Evolutionary conservation across 352 stramenopile species (phyloP).

Genomic region (Pythium myriotylum): DNA sequence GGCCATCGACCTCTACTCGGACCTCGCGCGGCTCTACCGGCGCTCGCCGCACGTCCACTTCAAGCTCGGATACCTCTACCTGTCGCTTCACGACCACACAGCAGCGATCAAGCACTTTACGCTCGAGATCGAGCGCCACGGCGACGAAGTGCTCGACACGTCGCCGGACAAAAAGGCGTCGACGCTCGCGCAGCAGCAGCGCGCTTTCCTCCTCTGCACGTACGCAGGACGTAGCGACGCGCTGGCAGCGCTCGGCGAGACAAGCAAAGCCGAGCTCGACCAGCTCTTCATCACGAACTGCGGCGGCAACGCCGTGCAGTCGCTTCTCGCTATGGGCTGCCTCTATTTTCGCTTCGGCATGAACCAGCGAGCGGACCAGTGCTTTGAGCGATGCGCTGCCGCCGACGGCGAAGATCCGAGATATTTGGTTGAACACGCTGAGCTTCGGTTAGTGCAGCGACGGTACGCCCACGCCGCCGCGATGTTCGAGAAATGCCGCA

Average conservation of each 20-base stretch:
- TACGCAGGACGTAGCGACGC: conserved; percentile 47
- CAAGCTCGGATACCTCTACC: conserved; percentile 55
- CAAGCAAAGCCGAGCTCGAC: conserved; percentile 40
- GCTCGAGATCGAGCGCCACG: conserved; percentile 41
- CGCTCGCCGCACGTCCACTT: conserved; percentile 56
- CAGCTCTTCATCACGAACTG: conserved; percentile 40
- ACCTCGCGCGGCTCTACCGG: conserved; percentile 40
- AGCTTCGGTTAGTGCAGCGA: conserved; percentile 51
- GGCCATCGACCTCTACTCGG: conserved; percentile 49
- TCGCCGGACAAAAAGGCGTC: conserved; percentile 1
- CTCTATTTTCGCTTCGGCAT: conserved; percentile 60
- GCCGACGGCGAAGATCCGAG: conserved; percentile 36
- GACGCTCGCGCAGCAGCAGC: conserved; percentile 22
- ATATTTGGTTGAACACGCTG: conserved; percentile 53
- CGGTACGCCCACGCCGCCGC: conserved; percentile 31
- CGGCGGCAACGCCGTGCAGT: conserved; percentile 32
- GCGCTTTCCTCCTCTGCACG: conserved; percentile 47
- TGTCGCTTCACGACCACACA: conserved; percentile 34
- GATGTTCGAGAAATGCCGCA: conserved; percentile 49
- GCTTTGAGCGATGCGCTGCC: conserved; percentile 41
- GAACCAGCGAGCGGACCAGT: conserved; percentile 50
- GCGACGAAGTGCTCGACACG: conserved; percentile 4
- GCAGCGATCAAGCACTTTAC: conserved; percentile 42
- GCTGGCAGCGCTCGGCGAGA: conserved; percentile 27
- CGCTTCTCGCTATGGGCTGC: conserved; percentile 48